Percentiles rank a stretch among this genome's conserved stretches.
Evolutionary conservation across 352 stramenopile genomes (phyloP).

Genomic region (Globisporangium lucens): DNA sequence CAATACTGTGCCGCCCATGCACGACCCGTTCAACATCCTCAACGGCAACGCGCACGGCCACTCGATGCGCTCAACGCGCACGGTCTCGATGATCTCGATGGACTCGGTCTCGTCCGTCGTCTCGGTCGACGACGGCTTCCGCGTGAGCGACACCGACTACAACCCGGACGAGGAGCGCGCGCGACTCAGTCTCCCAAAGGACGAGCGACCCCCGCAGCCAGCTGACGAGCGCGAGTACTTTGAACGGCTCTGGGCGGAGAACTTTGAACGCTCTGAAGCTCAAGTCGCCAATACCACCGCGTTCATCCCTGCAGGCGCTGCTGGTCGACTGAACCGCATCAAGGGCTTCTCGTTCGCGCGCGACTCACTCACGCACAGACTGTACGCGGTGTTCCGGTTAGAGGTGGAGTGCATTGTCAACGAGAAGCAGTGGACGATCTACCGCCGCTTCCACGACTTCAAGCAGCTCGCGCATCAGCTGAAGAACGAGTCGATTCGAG

Average conservation of each 20-base stretch:
- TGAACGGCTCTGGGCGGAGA: slow-evolving; percentile 74
- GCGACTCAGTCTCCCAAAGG: slow-evolving; percentile 48
- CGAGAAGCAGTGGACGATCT: slow-evolving; percentile 87
- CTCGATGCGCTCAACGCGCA: slow-evolving; percentile 26
- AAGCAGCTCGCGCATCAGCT: slow-evolving; percentile 80
- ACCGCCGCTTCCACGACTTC: slow-evolving; percentile 84
- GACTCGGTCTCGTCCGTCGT: slow-evolving; percentile 50
- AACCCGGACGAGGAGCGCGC: slow-evolving; percentile 26
- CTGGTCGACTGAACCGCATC: slow-evolving; percentile 72
- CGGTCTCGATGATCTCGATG: slow-evolving; percentile 65
- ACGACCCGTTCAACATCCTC: slow-evolving; percentile 78
- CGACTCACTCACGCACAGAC: slow-evolving; percentile 56
- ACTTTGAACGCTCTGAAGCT: slow-evolving; percentile 81
- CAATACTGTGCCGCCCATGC: slow-evolving; percentile 57
- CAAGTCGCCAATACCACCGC: slow-evolving; percentile 59
- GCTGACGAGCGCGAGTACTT: slow-evolving; percentile 80
- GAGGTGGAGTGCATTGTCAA: slow-evolving; percentile 85
- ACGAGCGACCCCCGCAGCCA: slow-evolving; percentile 68
- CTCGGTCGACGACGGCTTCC: slow-evolving; percentile 63
- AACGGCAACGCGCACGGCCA: slow-evolving; percentile 37
- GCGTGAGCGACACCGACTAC: slow-evolving; percentile 27
- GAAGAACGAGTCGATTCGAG: slow-evolving; percentile 73
- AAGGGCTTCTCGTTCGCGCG: slow-evolving; percentile 78
- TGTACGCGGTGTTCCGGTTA: slow-evolving; percentile 80
- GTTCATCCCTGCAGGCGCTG: slow-evolving; percentile 64